Base-by-base conservation (phyloP, 148 eudicot genomes). In the Dianthus caryophyllus region DNA sequence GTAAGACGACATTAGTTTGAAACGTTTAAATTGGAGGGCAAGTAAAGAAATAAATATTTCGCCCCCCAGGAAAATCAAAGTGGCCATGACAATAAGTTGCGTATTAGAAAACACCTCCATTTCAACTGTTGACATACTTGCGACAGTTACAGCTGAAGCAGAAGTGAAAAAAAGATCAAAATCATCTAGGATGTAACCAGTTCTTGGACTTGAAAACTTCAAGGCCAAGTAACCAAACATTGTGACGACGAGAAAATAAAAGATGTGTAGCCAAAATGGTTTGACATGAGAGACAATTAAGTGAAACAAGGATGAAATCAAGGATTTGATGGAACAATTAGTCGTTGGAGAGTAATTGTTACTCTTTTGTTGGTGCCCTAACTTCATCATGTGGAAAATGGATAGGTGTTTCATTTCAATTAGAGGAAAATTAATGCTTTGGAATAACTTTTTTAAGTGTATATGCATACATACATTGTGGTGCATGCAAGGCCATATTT, bases 61-160 rank as follows among this genome's bases (percentile, higher is more conserved):
- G 4, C 85, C 83, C 1, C 92, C 87, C 4, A 84, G 21, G 41
- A 84, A 72, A 81, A 87, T 87, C 12, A 82, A 50, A n/a, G 81
- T 26, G 1, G 77, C 67, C 31, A 83, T 52, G 44, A 87, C 47
- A 10, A 77, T 8, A n/a, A 87, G 82, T 58, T 87, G 92, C 0
- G 64, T 30, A 56, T 78, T 77, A 4, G 88, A 87, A 67, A 87
- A 87, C 17, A 75, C 87, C 64, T 87, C 92, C 92, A 87, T 87
- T 65, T 87, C 92, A 0, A 87, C 75, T 0, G 84, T 72, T 21
- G 92, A 78, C 83, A 87, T 81, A 68, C 88, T 87, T 10, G 92
- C 81, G 16, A 75, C 79, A 0, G 92, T 82, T 26, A 76, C 2
- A 4, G 91, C 82, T 2, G 87, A 84, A 7, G 84, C 85, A 0